phyloP scores from a whole-genome alignment of 306 rosid genomes.

The Ammopiptanthus mongolicus region DNA sequence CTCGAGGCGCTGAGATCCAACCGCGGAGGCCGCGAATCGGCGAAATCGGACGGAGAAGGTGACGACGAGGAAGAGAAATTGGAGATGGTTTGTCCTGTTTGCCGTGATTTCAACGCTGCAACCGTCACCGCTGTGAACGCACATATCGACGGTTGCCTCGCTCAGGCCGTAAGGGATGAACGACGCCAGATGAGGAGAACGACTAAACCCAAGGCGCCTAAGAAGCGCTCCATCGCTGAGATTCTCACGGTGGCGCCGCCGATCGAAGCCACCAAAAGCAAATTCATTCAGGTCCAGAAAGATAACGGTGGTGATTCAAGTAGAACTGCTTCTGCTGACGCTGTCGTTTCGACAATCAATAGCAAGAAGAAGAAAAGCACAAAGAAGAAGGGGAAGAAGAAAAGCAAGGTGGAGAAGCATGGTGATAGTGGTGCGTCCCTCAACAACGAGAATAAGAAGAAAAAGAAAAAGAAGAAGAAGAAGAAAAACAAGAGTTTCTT shows the following conservation, averaged over 20 bases:
- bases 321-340: background rate
- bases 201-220: constrained; percentile 50
- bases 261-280: constrained; percentile 30
- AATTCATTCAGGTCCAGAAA: constrained; percentile 13
- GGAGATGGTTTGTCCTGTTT: constrained; percentile 74
- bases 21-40: constrained; percentile 12
- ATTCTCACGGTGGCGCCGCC: constrained; percentile 81
- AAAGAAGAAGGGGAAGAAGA: constrained; percentile 35
- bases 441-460: constrained; percentile 29
- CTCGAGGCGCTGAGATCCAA: constrained; percentile 48
- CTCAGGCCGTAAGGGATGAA: constrained; percentile 41
- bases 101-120: constrained; percentile 48
- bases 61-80: constrained; percentile 32
- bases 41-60: background rate
- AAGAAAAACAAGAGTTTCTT: constrained; percentile 33
- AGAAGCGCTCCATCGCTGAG: constrained; percentile 90
- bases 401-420: constrained; percentile 29
- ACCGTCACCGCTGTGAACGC: constrained; percentile 69
- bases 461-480: constrained; percentile 16
- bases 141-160: constrained; percentile 59
- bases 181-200: constrained; percentile 34
- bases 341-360: constrained; percentile 16
- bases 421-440: background rate
- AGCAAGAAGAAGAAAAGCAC: constrained; percentile 35
- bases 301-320: constrained; percentile 17